Evolutionary conservation across 176 grass and related monocot species (phyloP), one percentile per base, ranked within the genome.

Genomic region (Secale cereale): DNA sequence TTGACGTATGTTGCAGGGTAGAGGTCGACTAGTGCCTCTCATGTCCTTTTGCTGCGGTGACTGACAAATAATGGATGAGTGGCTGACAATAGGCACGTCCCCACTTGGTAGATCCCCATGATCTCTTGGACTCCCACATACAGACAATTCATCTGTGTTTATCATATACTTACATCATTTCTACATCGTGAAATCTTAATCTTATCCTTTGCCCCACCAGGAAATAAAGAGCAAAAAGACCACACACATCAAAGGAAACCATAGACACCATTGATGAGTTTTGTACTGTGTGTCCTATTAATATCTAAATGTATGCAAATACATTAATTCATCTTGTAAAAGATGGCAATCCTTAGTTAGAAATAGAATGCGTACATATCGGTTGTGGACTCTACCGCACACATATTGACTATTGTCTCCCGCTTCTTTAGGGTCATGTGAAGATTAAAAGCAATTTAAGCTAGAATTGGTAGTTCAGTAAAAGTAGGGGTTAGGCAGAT

Each of bases 91-190:
- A 33, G 74, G 66, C 80, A 90, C 26, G 65, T 83, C 88, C 69
- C 84, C 31, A 83, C 86, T 86, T 87, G 84, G 84, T 74, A 83
- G 80, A 90, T 83, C 79, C 83, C 65, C 74, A 48, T 67, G 59
- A 87, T 90, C 84, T 87, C 84, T 83, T 79, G 75, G 84, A 45
- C 74, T 75, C 65, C 43, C 74, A 74, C 74, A 79, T 59, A 54
- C 59, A 39, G 74, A 79, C 69, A 74, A 86, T 74, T 77, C 63
- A 65, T n/a, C 27, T 65, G 25, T 78, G 13, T 40, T 40, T 71
- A 77, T 72, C 70, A 69, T 64, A 69, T 48, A 64, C n/a, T 52
- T 52, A 19, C 48, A 25, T 8, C 65, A 45, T 12, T 66, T 90
- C 73, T 25, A 74, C 75, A 75, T 87, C 84, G 5, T n/a, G 57